Percentiles rank a stretch among this genome's conserved stretches.
Evolutionary conservation across 1,284 basidiomycete species (phyloP).

Genomic region (Ustilago esculenta): DNA sequence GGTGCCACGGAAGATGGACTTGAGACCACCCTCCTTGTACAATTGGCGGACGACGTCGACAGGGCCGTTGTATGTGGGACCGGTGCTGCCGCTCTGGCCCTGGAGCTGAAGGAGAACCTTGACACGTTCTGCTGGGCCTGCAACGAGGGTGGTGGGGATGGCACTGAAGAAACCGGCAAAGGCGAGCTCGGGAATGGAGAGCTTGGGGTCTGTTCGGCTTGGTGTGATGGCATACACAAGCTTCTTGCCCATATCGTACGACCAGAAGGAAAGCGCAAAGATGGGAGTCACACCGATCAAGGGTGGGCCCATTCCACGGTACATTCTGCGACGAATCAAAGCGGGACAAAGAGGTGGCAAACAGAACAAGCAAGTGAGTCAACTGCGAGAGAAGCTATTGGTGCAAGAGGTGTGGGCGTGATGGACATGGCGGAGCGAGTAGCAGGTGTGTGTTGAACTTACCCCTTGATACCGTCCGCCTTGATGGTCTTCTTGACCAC

Average conservation of each 20-base stretch:
- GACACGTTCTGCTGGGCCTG: slow-evolving; percentile 94
- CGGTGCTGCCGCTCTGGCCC: slow-evolving; percentile 78
- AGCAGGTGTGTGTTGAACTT: too few species aligned
- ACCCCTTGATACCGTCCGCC: slow-evolving; percentile 87
- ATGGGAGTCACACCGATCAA: slow-evolving; percentile 97
- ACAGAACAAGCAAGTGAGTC: neutral
- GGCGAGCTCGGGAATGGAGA: slow-evolving; percentile 86
- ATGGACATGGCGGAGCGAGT: too few species aligned
- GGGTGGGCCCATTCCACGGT: slow-evolving; percentile 95
- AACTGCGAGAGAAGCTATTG: neutral
- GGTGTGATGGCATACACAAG: slow-evolving; percentile 77
- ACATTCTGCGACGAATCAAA: slow-evolving; percentile 73
- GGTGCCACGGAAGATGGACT: slow-evolving; percentile 92
- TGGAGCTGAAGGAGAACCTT: slow-evolving; percentile 94
- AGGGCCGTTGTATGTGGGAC: slow-evolving; percentile 85
- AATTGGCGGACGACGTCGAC: slow-evolving; percentile 89
- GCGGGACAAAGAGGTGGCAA: too few species aligned
- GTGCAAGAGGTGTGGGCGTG: neutral
- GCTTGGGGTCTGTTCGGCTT: slow-evolving; percentile 73
- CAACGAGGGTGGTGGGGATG: slow-evolving; percentile 88
- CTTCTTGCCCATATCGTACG: slow-evolving; percentile 92
- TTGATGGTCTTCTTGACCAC: slow-evolving; percentile 90
- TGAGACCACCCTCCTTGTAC: slow-evolving; percentile 92
- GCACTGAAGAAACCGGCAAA: slow-evolving; percentile 94
- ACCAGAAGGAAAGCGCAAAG: slow-evolving; percentile 98